These are phyloP conservation scores for Aspergillus persii DNA, from an alignment of 2,329 filamentous ascomycete species.

Conservation along the genomic window DNA sequence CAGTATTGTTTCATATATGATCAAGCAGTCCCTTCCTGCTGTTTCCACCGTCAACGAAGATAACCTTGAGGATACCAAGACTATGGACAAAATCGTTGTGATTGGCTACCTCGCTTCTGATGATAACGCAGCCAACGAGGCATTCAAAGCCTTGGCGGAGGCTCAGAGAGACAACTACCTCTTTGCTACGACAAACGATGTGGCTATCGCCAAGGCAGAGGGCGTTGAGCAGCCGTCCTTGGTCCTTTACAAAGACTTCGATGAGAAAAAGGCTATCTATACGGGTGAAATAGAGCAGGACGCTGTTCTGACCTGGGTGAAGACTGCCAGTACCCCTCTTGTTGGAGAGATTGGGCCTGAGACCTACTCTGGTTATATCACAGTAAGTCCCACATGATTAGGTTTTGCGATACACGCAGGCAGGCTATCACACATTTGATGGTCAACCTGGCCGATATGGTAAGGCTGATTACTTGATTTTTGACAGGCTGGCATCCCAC, in stretches of 20 bases:
- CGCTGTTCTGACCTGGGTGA: slow-evolving; percentile 77
- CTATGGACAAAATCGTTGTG: slow-evolving; percentile 91
- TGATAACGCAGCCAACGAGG: slow-evolving; percentile 82
- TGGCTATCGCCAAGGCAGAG: slow-evolving; percentile 80
- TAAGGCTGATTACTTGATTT: slow-evolving; percentile 7
- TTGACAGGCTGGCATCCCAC: slow-evolving; percentile 71
- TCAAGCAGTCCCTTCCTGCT: slow-evolving; percentile 92
- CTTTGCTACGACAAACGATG: slow-evolving; percentile 85
- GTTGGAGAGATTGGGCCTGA: slow-evolving; percentile 96
- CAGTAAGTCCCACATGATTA: slow-evolving; percentile 45
- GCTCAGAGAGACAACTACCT: slow-evolving; percentile 85
- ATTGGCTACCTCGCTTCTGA: slow-evolving; percentile 80
- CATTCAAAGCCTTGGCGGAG: slow-evolving; percentile 71
- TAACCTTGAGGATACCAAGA: slow-evolving; percentile 93
- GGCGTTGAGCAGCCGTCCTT: slow-evolving; percentile 82
- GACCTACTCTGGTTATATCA: slow-evolving; percentile 95
- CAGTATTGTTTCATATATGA: slow-evolving; percentile 80
- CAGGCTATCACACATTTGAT: no score
- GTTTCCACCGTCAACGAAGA: slow-evolving; percentile 81
- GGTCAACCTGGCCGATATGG: no score
- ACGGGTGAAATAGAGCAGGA: slow-evolving; percentile 77
- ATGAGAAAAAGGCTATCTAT: slow-evolving; percentile 90
- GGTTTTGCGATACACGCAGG: no score
- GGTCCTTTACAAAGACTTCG: slow-evolving; percentile 95
- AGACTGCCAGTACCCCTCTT: slow-evolving; percentile 80